Evolutionary conservation across 2,329 filamentous ascomycete species (phyloP), one percentile per base, ranked within the genome.

Genomic region (Talaromyces sp.): DNA sequence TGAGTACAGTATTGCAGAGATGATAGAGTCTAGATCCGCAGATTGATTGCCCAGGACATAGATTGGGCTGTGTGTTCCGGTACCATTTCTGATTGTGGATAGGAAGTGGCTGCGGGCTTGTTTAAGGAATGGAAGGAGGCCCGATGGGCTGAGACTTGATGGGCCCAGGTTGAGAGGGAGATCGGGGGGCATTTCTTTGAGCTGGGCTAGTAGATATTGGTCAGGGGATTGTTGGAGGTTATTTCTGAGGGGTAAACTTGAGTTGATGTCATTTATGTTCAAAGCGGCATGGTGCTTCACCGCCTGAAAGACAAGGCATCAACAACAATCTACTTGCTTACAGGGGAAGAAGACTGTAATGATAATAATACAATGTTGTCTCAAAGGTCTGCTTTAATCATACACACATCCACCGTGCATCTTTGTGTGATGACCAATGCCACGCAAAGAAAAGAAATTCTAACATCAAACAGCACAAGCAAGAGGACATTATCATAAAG

Each of bases 11-110:
- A 89, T 78, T 8, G 86, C 85, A 64, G 83, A 84, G 64, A 86
- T 83, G 71, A 89, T 85, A 33, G 86, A 89, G 76, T 89, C 87
- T 63, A 89, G 82, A 72, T 89, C 87, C 71, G 76, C 76, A n/a
- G 79, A 79, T 14, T 77, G 75, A 62, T 82, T 81, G 24, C 78
- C 80, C 43, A 80, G 70, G 22, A 82, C 79, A 64, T 80, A 78
- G 27, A 79, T 72, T 0, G 74, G 75, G 14, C 64, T 58, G 27
- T 65, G 52, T 6, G 70, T 65, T 8, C 65, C 35, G 16, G 70
- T 65, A 73, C 75, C 52, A 69, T 69, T 41, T 39, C 45, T 57
- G 22, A 39, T 19, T 24, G 70, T 71, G 58, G 77, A 73, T 6
- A 69, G 60, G 43, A 62, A 50, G n/a, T 62, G 59, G 35, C 73